These are phyloP conservation scores for Haematococcus sp. DNA, from an alignment of 139 green algal genomes.

Conservation along the genomic window DNA sequence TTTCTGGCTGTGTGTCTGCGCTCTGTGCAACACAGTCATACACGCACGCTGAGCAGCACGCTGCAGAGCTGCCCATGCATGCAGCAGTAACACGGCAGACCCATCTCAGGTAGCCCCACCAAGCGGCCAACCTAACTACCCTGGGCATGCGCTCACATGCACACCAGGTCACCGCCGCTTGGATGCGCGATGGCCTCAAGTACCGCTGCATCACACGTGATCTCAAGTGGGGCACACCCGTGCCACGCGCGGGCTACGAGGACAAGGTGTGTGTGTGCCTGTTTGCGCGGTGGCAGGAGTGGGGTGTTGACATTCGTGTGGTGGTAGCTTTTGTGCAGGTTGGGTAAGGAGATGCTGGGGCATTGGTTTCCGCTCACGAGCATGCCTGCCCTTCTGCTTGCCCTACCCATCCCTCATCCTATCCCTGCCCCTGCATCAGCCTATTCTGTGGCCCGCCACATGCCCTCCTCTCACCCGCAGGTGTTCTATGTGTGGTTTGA, in stretches of 20 bases:
- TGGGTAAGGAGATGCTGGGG: no score
- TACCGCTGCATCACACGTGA: conserved; percentile 95
- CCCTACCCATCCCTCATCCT: not conserved
- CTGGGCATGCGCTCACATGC: not conserved
- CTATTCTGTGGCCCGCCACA: no score
- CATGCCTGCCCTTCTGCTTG: no score
- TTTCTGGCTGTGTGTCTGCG: no score
- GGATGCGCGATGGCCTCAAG: conserved; percentile 95
- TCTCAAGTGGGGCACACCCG: conserved; percentile 93
- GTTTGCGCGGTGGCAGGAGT: no score
- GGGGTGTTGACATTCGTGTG: no score
- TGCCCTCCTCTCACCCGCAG: not conserved
- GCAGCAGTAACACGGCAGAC: no score
- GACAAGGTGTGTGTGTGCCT: conserved; percentile 64
- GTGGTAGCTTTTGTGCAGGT: no score
- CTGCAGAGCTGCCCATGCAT: not conserved
- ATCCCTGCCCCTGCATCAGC: no score
- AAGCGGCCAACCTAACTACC: no score
- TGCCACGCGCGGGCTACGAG: conserved; percentile 82
- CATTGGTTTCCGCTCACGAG: no score
- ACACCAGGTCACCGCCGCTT: conserved; percentile 84
- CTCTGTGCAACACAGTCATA: not conserved
- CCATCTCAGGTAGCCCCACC: no score
- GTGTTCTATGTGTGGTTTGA: conserved; percentile 99
- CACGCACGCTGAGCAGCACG: not conserved